Percentiles rank a stretch among this genome's conserved stretches.
Evolutionary conservation across 768 basidiomycete species (phyloP).

Genomic region (Pisolithus orientalis): DNA sequence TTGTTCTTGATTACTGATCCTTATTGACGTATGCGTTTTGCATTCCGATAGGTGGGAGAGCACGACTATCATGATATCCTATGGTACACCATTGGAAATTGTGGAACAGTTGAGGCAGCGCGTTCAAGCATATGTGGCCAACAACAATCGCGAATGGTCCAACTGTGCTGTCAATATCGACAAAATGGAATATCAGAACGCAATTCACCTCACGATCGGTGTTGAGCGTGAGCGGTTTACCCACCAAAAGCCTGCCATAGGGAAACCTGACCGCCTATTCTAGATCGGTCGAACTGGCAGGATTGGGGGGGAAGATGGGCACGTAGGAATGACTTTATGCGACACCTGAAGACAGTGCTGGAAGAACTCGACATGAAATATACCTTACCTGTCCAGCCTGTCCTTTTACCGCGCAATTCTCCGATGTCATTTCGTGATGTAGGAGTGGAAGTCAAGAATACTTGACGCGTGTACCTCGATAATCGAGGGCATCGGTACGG

Average conservation of each 20-base stretch:
- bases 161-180: slow-evolving; percentile 60
- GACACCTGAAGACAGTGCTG: slow-evolving; percentile 58
- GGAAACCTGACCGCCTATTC: slow-evolving; percentile 1
- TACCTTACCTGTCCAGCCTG: slow-evolving; percentile 65
- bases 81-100: slow-evolving; percentile 63
- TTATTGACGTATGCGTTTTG: not conserved
- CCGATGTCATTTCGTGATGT: not conserved
- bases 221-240: slow-evolving; percentile 56
- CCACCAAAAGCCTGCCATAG: not conserved
- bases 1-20: not conserved
- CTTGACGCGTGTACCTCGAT: slow-evolving; percentile 2
- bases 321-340: slow-evolving; percentile 72
- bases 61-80: slow-evolving; percentile 58
- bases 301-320: slow-evolving; percentile 81
- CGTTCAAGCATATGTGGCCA: slow-evolving; percentile 51
- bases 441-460: slow-evolving; percentile 6
- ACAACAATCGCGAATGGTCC: slow-evolving; percentile 72
- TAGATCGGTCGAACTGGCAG: slow-evolving; percentile 80
- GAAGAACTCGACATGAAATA: slow-evolving; percentile 74
- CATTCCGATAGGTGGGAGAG: slow-evolving; percentile 51
- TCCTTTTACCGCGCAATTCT: slow-evolving; percentile 40
- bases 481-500: not conserved
- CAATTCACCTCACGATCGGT: slow-evolving; percentile 57
- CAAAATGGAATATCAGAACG: slow-evolving; percentile 75
- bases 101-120: slow-evolving; percentile 61